Evolutionary conservation across 768 basidiomycete genomes (phyloP), one percentile per base, ranked within the genome.

Genomic region (Russula earlei): DNA sequence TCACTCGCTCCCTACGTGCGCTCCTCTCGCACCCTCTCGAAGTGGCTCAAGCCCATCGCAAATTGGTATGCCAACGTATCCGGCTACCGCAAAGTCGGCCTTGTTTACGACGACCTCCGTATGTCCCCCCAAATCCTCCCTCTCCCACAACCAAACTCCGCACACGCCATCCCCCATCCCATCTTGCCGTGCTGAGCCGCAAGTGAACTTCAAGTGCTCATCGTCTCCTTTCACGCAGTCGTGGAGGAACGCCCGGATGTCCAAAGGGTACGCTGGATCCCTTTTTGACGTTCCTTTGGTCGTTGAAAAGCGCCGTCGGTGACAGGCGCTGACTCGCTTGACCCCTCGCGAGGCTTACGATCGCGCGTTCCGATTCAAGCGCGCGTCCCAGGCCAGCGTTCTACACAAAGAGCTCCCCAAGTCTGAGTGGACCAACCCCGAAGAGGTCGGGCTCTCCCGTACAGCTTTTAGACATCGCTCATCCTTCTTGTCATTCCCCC

Each of bases 91-190:
- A 77, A 83, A 66, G 77, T 89, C 66, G 95, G 95, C 63, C 81
- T 97, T 72, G 83, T 79, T 67, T 94, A 96, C 69, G 95, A 99
- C 70, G 95, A 99, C 78, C 81, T 99, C 66, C 75, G 90, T 92
- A 63, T 70, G 90, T 80, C 5, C n/a, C 41, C n/a, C n/a, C n/a
- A n/a, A 17, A 50, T 14, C n/a, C 33, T 29, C 44, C 14, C 27
- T 22, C n/a, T 22, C 27, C 54, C 36, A 15, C 25, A n/a, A 29
- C 33, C 47, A 40, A 58, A 49, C 56, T 49, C 56, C 52, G 52
- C 19, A 19, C 19, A 19, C 45, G 10, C 40, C 24, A 12, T 15
- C 51, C 61, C 49, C 38, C 8, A 31, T 31, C 1, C 29, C 29
- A 10, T 63, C 54, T 54, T 46, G 54, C 49, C 22, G 14, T 53